Conservation (phyloP, 495 filamentous ascomycete genomes). For the Clohesyomyces aquaticus region DNA sequence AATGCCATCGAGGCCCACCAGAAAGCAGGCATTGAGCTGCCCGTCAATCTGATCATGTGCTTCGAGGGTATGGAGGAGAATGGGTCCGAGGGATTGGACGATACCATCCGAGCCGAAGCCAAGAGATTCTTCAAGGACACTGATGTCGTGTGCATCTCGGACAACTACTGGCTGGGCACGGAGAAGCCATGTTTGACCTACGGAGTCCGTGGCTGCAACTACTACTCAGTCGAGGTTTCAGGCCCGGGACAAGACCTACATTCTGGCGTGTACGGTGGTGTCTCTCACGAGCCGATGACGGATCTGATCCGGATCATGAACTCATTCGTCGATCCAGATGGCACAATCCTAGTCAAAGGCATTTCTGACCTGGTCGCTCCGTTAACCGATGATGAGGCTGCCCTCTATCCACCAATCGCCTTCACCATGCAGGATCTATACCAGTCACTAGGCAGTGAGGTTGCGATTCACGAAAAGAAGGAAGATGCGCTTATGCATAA, state of each 20-base stretch:
- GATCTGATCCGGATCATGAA: slow-evolving; percentile 82
- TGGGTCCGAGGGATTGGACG: slow-evolving; percentile 93
- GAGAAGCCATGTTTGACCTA: slow-evolving; percentile 98
- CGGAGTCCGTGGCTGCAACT: slow-evolving; percentile 95
- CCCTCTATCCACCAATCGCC: slow-evolving; percentile 79
- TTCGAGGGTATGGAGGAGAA: slow-evolving; percentile 99
- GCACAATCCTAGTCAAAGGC: slow-evolving; percentile 87
- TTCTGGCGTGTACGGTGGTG: slow-evolving; percentile 94
- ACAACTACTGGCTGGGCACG: slow-evolving; percentile 99
- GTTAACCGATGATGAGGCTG: slow-evolving; percentile 80
- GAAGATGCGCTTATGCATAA: slow-evolving; percentile 87
- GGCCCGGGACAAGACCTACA: slow-evolving; percentile 94
- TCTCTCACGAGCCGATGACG: slow-evolving; percentile 97
- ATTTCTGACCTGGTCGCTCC: slow-evolving; percentile 90
- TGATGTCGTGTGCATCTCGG: slow-evolving; percentile 96
- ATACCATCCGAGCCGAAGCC: slow-evolving; percentile 85
- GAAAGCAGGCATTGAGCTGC: slow-evolving; percentile 89
- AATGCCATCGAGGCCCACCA: slow-evolving; percentile 98
- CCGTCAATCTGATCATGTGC: slow-evolving; percentile 98
- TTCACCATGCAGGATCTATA: slow-evolving; percentile 96
- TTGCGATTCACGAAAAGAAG: slow-evolving; percentile 81
- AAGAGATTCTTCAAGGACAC: slow-evolving; percentile 92
- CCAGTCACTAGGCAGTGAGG: slow-evolving; percentile 84
- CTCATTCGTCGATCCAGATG: slow-evolving; percentile 82
- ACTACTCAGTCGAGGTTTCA: slow-evolving; percentile 85